phyloP scores from a whole-genome alignment of 2,329 filamentous ascomycete species.

The Fonsecaea erecta region DNA sequence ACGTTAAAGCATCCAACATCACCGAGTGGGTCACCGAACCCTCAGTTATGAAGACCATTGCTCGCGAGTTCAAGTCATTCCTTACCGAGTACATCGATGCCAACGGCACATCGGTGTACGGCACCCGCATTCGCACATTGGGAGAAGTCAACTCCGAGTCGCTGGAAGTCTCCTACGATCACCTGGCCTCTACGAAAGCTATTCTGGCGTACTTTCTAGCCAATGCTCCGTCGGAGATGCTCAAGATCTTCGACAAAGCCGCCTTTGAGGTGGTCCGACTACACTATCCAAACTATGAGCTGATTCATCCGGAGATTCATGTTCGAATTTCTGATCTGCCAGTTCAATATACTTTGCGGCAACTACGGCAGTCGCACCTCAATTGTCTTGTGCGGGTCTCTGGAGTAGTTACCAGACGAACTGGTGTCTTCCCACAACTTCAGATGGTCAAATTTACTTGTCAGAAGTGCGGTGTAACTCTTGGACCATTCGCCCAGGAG shows the following conservation, averaged over 20 bases:
- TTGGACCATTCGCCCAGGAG: constrained; percentile 97
- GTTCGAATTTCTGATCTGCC: constrained; percentile 95
- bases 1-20: constrained; percentile 90
- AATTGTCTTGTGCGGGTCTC: constrained; percentile 95
- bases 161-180: constrained; percentile 93
- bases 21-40: constrained; percentile 95
- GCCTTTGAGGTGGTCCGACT: constrained; percentile 95
- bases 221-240: constrained; percentile 91
- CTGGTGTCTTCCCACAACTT: constrained; percentile 93
- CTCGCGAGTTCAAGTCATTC: constrained; percentile 96
- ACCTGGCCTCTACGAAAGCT: constrained; percentile 86
- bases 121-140: constrained; percentile 89
- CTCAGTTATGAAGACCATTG: constrained; percentile 88
- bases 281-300: constrained; percentile 96
- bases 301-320: constrained; percentile 96
- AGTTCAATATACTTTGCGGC: constrained; percentile 90
- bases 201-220: constrained; percentile 94
- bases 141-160: constrained; percentile 97
- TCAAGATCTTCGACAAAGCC: constrained; percentile 95
- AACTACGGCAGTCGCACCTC: constrained; percentile 91
- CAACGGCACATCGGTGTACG: constrained; percentile 88
- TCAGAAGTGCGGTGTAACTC: constrained; percentile 84
- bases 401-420: constrained; percentile 91
- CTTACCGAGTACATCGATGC: constrained; percentile 94
- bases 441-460: constrained; percentile 99